A percentile compares a stretch with the other conserved stretches of the same genome.
Evolutionary conservation across 208 protist genomes (phyloP).

Genomic region (Crithidia fasciculata): DNA sequence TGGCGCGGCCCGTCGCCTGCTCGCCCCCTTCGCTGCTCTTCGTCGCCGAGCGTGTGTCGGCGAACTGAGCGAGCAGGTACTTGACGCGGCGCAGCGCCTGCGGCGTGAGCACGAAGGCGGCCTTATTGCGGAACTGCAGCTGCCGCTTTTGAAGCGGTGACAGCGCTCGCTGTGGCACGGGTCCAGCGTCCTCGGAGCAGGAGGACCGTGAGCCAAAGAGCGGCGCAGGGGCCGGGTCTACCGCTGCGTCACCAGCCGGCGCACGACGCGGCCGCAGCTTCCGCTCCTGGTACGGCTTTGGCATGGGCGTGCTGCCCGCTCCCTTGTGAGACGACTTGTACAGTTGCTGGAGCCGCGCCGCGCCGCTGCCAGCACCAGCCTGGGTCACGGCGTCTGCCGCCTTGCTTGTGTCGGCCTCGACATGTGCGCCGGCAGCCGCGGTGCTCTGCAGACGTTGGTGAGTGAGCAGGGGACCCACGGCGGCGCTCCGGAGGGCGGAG

Average conservation of each 20-base stretch:
- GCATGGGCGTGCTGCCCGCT: conserved; percentile 52
- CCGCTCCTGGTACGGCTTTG: conserved; percentile 29
- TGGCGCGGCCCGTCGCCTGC: not conserved
- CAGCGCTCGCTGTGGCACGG: conserved; percentile 63
- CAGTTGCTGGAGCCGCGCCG: conserved; percentile 38
- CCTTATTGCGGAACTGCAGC: conserved; percentile 81
- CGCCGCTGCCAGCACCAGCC: conserved; percentile 6
- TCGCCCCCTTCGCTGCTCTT: not conserved
- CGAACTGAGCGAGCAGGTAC: conserved; percentile 69
- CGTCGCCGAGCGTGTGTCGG: not conserved
- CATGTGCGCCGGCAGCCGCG: not conserved
- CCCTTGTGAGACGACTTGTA: conserved; percentile 87
- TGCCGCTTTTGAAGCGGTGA: conserved; percentile 84
- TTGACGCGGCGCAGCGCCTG: conserved; percentile 83
- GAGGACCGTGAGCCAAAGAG: conserved; percentile 60
- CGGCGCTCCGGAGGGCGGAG: not conserved
- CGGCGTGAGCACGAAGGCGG: conserved; percentile 82
- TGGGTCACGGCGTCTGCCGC: not conserved
- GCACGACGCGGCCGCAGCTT: conserved; percentile 9
- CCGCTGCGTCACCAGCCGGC: conserved; percentile 1
- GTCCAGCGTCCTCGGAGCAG: conserved; percentile 77
- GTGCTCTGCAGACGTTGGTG: conserved; percentile 20
- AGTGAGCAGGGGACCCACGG: not conserved
- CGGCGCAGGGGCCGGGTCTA: conserved; percentile 4
- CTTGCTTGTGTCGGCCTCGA: not conserved